phyloP scores from a whole-genome alignment of 2,329 filamentous ascomycete genomes.

The Magnaporthales sp. region DNA sequence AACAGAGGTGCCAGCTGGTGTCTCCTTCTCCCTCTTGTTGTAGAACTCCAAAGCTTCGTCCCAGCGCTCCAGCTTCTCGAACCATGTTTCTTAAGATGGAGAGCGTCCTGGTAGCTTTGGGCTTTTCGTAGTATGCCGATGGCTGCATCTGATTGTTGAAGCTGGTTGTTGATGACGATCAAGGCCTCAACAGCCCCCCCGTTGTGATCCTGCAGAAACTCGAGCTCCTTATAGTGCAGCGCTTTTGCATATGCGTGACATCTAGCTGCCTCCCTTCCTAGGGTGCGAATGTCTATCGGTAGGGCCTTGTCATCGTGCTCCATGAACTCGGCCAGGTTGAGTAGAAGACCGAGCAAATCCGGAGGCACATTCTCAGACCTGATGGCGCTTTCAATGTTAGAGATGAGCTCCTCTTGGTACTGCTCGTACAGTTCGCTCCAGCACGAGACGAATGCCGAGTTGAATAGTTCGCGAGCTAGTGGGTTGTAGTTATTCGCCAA shows the following conservation, averaged over 20 bases:
- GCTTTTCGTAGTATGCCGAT: constrained; percentile 96
- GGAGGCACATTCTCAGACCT: constrained; percentile 93
- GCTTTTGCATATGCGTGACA: constrained; percentile 98
- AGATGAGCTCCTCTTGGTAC: constrained; percentile 92
- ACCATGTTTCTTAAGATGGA: constrained; percentile 96
- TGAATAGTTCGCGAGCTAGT: constrained; percentile 89
- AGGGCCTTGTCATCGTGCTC: constrained; percentile 98
- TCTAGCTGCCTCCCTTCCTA: constrained; percentile 89
- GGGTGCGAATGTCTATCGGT: constrained; percentile 90
- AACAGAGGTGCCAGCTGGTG: constrained; percentile 43
- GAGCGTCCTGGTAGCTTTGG: constrained; percentile 85
- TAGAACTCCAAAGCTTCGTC: constrained; percentile 93
- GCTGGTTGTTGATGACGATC: constrained; percentile 98
- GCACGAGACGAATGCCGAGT: constrained; percentile 96
- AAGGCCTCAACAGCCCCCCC: constrained; percentile 91
- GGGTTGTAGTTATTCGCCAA: constrained; percentile 87
- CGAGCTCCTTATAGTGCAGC: constrained; percentile 95
- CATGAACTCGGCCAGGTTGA: constrained; percentile 99
- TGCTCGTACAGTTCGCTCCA: constrained; percentile 97
- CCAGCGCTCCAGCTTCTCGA: constrained; percentile 96
- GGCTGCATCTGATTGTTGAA: constrained; percentile 96
- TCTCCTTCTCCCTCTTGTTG: constrained; percentile 70
- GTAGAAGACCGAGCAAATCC: constrained; percentile 84
- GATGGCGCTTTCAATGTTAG: constrained; percentile 90
- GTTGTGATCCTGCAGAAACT: constrained; percentile 96